Percentiles rank a stretch among this genome's conserved stretches.
Conservation (phyloP, 306 rosid genomes). For the Vigna mungo region DNA sequence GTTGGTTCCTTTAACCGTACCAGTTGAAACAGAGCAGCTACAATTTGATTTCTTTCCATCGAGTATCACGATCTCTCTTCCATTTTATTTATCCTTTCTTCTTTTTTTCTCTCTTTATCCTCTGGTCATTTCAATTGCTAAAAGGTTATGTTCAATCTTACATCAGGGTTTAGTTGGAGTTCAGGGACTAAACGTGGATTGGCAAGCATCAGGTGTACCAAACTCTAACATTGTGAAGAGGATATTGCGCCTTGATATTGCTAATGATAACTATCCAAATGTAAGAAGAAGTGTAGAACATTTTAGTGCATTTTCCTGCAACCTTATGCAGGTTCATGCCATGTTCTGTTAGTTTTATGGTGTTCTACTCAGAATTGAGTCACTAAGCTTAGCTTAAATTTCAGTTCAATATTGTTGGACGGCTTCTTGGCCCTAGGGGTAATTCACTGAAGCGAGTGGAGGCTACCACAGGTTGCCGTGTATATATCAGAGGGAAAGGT, state of each 20-base stretch:
- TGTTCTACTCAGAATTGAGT: conserved; percentile 7
- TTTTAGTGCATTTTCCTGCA: background rate
- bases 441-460: conserved; percentile 68
- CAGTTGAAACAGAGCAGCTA: background rate
- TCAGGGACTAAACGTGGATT: conserved; percentile 60
- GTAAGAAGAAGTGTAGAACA: conserved; percentile 43
- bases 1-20: background rate
- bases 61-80: background rate
- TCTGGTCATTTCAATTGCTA: conserved; percentile 30
- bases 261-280: conserved; percentile 58
- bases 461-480: conserved; percentile 71
- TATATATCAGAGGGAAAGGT: conserved; percentile 66
- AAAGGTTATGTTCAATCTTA: conserved; percentile 41
- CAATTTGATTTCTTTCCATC: conserved; percentile 12
- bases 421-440: conserved; percentile 72
- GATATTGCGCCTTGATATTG: conserved; percentile 66
- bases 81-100: background rate
- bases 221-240: conserved; percentile 55
- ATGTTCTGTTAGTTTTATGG: background rate
- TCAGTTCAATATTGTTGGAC: conserved; percentile 70
- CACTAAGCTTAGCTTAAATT: conserved; percentile 40
- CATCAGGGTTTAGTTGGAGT: conserved; percentile 55
- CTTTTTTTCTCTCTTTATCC: background rate
- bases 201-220: conserved; percentile 55
- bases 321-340: background rate